A percentile compares a stretch with the other conserved stretches of the same genome.
These are phyloP conservation scores for Leccinum disarticulatum DNA, from an alignment of 768 basidiomycete species.

Conservation along the genomic window DNA sequence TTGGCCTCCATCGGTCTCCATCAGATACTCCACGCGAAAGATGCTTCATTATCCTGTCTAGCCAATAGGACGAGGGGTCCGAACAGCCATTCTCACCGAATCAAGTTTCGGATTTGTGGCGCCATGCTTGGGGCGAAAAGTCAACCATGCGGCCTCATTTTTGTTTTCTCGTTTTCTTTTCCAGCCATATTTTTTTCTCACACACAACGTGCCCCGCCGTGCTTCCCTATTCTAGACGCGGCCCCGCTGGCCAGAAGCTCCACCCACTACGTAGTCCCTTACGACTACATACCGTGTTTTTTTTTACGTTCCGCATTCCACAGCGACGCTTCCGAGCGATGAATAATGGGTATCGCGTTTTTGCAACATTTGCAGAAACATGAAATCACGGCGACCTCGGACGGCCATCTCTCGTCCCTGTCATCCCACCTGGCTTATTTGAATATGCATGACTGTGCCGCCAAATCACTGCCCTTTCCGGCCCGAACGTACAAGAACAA, in stretches of 20 bases:
- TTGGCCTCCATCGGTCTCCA: not conserved
- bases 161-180: not conserved
- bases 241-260: slow-evolving; percentile 8
- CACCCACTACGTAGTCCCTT: slow-evolving; percentile 12
- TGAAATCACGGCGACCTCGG: not conserved
- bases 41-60: not conserved
- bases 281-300: not conserved
- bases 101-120: slow-evolving; percentile 18
- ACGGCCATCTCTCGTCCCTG: slow-evolving; percentile 3
- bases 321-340: slow-evolving; percentile 2
- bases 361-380: not conserved
- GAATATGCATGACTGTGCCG: slow-evolving; percentile 1
- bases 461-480: no score
- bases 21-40: not conserved
- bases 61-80: not conserved
- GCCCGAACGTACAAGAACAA: slow-evolving; percentile 17
- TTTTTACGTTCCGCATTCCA: slow-evolving; percentile 1
- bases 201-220: not conserved
- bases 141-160: not conserved
- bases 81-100: not conserved
- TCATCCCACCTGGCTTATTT: slow-evolving; percentile 5
- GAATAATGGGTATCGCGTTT: not conserved
- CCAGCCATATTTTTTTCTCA: not conserved
- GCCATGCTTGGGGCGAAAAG: slow-evolving; percentile 2
- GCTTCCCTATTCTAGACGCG: slow-evolving; percentile 8